phyloP scores from a whole-genome alignment of 306 rosid species.

The Arachis hypogaea region DNA sequence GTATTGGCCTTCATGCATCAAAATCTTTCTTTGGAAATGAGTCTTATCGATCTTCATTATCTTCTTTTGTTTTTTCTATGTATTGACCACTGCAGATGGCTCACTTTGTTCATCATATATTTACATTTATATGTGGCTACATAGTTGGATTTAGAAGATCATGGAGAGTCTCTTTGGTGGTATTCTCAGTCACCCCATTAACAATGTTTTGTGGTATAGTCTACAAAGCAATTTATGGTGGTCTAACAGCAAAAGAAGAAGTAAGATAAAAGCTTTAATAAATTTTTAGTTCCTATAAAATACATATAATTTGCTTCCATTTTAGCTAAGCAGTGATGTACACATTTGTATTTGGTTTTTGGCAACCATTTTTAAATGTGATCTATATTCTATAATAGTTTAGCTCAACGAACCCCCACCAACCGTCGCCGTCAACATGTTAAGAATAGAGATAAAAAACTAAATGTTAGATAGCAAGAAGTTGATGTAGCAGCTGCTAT shows the following conservation, averaged over 20 bases:
- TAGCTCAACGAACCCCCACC: too few species aligned
- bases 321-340: too few species aligned
- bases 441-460: too few species aligned
- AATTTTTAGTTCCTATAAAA: too few species aligned
- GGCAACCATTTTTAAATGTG: too few species aligned
- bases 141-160: conserved; percentile 77
- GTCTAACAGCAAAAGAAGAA: conserved; percentile 80
- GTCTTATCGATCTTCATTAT: neutral
- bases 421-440: too few species aligned
- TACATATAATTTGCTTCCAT: too few species aligned
- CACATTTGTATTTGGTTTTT: too few species aligned
- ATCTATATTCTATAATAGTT: too few species aligned
- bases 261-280: conserved; percentile 37
- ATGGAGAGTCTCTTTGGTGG: conserved; percentile 78
- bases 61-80: neutral
- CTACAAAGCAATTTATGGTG: conserved; percentile 88
- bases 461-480: too few species aligned
- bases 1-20: neutral
- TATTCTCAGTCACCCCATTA: conserved; percentile 78
- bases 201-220: conserved; percentile 82
- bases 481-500: too few species aligned
- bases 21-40: neutral
- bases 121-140: conserved; percentile 85
- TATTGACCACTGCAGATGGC: conserved; percentile 74
- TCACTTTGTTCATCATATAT: conserved; percentile 73